Evolutionary conservation across 1,284 basidiomycete species (phyloP).

Genomic region (Ganoderma multipileum): DNA sequence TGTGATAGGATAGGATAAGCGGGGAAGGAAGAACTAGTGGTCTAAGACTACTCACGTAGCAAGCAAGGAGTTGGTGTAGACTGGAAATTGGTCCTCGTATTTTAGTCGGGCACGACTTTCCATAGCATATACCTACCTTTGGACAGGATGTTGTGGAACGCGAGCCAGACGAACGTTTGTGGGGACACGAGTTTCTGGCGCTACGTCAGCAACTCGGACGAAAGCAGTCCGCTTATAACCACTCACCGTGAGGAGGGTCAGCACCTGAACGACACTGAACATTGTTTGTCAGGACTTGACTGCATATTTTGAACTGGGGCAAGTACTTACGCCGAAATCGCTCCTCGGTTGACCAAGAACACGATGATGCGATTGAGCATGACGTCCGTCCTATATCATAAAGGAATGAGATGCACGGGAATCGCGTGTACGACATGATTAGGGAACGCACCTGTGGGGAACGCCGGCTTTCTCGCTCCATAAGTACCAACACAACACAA

Average conservation of each 20-base stretch:
- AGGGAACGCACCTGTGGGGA: slow-evolving; percentile 13
- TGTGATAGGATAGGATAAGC: not conserved
- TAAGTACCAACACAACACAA: slow-evolving; percentile 27
- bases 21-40: not conserved
- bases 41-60: slow-evolving; percentile 20
- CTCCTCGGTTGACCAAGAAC: slow-evolving; percentile 27
- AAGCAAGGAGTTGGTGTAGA: slow-evolving; percentile 30
- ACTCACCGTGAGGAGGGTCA: slow-evolving; percentile 23
- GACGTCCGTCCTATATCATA: slow-evolving; percentile 16
- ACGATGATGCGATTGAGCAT: slow-evolving; percentile 29
- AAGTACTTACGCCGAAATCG: slow-evolving; percentile 30
- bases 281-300: not conserved
- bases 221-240: not conserved
- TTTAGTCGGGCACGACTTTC: not conserved
- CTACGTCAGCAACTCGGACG: not conserved
- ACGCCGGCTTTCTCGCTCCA: slow-evolving; percentile 25
- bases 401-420: not conserved
- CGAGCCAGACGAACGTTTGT: slow-evolving; percentile 25
- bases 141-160: slow-evolving; percentile 27
- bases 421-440: not conserved
- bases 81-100: not conserved
- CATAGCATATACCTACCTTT: slow-evolving; percentile 13
- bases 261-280: slow-evolving; percentile 15
- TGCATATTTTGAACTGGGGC: not conserved
- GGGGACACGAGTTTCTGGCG: slow-evolving; percentile 26